Evolutionary conservation across 768 basidiomycete species (phyloP).

Genomic region (Suillus luteus): DNA sequence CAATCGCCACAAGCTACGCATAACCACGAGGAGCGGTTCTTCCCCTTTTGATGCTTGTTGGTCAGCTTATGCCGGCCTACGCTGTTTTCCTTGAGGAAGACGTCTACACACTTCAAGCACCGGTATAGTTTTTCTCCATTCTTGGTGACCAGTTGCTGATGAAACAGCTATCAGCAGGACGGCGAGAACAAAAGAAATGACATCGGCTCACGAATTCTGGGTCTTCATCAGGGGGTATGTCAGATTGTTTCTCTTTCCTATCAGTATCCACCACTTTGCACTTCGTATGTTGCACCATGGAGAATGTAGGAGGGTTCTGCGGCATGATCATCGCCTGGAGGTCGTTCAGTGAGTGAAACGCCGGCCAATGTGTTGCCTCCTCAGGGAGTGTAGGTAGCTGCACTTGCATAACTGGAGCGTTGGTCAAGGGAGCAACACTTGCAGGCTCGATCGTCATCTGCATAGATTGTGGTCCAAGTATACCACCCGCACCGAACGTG

Average conservation of each 20-base stretch:
- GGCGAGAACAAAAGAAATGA: neutral
- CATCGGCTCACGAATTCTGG: neutral
- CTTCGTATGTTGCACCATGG: neutral
- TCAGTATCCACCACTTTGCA: neutral
- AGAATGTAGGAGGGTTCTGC: neutral
- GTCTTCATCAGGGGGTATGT: neutral
- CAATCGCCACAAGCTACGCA: neutral
- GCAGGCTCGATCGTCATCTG: neutral
- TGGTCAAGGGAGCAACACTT: neutral
- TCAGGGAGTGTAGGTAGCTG: neutral
- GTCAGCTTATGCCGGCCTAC: neutral
- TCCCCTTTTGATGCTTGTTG: neutral
- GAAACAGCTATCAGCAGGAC: neutral
- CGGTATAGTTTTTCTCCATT: neutral
- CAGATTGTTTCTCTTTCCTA: neutral
- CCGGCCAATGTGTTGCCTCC: neutral
- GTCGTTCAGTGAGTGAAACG: neutral
- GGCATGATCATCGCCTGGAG: neutral
- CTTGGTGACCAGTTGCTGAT: neutral
- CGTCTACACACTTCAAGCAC: neutral
- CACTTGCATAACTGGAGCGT: neutral
- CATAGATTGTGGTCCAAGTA: neutral
- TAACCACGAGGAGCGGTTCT: neutral
- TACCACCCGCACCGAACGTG: neutral
- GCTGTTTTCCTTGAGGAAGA: neutral